Base-by-base conservation (phyloP, 2,329 filamentous ascomycete genomes). In the Sclerotinia nivalis region DNA sequence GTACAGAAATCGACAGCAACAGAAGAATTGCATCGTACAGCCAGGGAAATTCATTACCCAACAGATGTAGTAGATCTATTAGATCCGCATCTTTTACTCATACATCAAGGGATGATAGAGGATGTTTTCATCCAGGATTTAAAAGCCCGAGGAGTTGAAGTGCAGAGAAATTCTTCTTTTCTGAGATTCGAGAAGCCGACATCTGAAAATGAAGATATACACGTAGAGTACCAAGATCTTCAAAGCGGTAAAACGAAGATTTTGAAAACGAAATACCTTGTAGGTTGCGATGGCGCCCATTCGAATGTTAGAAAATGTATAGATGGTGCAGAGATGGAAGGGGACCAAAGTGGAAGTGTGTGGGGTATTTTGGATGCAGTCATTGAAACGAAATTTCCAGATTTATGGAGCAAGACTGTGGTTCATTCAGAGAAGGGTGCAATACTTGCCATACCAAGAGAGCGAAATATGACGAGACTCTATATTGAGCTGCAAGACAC, bases 371-470 rank as follows among this genome's bases (percentile, higher is more conserved):
- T 88, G 71, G 87, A 89, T 74, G 77, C 61, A 58, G 74, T 77
- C 15, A 69, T 77, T 20, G 74, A 76, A 28, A 77, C 76, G 40
- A 71, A 77, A 67, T 89, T 89, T 71, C 88, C 88, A 0, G 88
- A 91, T 74, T 85, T 90, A 50, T 84, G 89, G 71, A 85, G 85
- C 73, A 85, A 87, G 70, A 81, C 81, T 18, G 82, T 86, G 0
- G 83, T 90, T 47, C 84, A 87, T 73, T 87, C 87, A 0, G 79
- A 81, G 2, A 80, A 82, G 1, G 88, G 88, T 1, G 88, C 84
- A 28, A 80, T 90, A 52, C 82, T 90, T 69, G 84, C 89, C 66
- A 89, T 91, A 58, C 89, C 89, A 0, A 82, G 88, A 18, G 88
- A 90, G 77, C 84, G 86, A 68, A 80, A 80, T 37, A 78, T 90